Conservation (phyloP, 164 flowering plant species). For the Cinnamomum micranthum region DNA sequence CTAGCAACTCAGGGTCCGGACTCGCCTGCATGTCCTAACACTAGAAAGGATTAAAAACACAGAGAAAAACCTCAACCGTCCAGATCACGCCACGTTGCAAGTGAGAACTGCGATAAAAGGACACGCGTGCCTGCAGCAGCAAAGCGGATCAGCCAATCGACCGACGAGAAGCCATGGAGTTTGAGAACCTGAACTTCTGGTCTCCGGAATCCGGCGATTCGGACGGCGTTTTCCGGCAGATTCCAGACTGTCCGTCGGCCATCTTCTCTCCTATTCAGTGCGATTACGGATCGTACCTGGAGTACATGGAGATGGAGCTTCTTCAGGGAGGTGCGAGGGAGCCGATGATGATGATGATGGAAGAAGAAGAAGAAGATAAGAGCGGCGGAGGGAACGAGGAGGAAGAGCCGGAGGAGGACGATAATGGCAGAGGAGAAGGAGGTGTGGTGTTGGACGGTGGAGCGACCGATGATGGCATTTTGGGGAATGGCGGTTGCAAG, state of each 20-base stretch:
- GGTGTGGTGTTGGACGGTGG: slow-evolving; percentile 5
- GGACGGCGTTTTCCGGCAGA: not conserved
- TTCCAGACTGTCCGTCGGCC: not conserved
- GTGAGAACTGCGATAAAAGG: no score
- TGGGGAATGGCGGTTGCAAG: slow-evolving; percentile 10
- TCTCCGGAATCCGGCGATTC: not conserved
- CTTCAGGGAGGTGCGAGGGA: not conserved
- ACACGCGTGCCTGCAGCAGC: no score
- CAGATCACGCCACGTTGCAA: no score
- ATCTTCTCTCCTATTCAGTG: not conserved
- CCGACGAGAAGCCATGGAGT: not conserved
- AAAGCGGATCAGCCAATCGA: not conserved
- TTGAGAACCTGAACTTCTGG: not conserved
- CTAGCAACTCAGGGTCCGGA: no score
- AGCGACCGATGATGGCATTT: slow-evolving; percentile 7
- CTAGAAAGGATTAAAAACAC: no score
- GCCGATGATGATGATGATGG: not conserved
- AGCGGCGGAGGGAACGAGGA: not conserved
- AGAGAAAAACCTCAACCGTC: no score
- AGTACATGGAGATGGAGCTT: not conserved
- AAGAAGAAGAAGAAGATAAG: not conserved
- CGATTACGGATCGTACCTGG: not conserved
- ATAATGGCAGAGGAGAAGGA: slow-evolving; percentile 6
- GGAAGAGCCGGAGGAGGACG: not conserved
- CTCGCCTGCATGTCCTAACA: no score